These are phyloP conservation scores for Melastoma malabathricum DNA, from an alignment of 345 rosid species.

Conservation along the genomic window DNA sequence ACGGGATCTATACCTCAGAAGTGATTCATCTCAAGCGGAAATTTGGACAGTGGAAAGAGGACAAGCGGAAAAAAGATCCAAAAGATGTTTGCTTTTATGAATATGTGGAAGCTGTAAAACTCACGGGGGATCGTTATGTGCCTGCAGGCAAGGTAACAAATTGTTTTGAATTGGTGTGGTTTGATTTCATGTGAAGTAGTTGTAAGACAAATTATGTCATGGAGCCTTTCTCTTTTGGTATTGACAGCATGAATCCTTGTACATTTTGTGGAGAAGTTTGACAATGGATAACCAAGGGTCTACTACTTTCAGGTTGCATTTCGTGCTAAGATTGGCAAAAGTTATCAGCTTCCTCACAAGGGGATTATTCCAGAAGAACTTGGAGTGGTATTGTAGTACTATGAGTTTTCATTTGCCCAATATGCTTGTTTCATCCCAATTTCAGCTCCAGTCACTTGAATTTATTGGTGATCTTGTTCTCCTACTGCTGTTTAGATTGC, in stretches of 20 bases:
- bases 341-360: slow-evolving; percentile 82
- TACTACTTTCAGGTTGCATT: slow-evolving; percentile 57
- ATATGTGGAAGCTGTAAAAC: slow-evolving; percentile 81
- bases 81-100: slow-evolving; percentile 70
- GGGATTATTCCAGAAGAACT: slow-evolving; percentile 95
- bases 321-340: slow-evolving; percentile 88
- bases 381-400: slow-evolving; percentile 57
- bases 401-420: background rate
- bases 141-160: slow-evolving; percentile 85
- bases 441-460: background rate
- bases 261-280: background rate
- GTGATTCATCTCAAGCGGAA: slow-evolving; percentile 70
- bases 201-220: no score
- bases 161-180: no score
- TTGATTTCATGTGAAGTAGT: no score
- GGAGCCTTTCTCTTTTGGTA: no score
- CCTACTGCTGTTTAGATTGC: slow-evolving; percentile 41
- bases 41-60: slow-evolving; percentile 85
- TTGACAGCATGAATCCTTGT: background rate
- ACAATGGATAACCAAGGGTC: background rate
- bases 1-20: slow-evolving; percentile 75
- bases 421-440: slow-evolving; percentile 1
- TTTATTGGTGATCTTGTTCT: slow-evolving; percentile 1
- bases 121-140: slow-evolving; percentile 84
- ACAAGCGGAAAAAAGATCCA: slow-evolving; percentile 34